These are phyloP conservation scores for Polytrichum commune DNA, from an alignment of 225 moss, liverwort and hornwort species.

Conservation along the genomic window DNA sequence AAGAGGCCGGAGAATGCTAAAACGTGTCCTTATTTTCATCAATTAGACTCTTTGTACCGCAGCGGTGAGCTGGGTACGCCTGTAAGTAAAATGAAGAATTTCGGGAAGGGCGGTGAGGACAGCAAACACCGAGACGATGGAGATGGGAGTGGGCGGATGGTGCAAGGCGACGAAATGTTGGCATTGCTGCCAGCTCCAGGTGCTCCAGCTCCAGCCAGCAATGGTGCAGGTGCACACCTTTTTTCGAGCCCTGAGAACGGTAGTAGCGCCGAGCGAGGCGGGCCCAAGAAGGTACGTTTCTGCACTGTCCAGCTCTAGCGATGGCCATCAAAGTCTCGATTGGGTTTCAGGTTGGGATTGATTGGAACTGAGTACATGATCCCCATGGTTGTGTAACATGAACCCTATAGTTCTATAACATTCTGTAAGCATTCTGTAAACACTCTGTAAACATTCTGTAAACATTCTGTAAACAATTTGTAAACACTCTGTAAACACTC, in stretches of 20 bases:
- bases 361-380: no score
- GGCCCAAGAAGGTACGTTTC: constrained; percentile 1
- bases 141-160: constrained; percentile 14
- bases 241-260: constrained; percentile 10
- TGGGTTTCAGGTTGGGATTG: no score
- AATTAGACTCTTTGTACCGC: constrained; percentile 21
- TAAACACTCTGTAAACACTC: no score
- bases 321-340: no score
- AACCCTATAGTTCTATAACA: no score
- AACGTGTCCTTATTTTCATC: constrained; percentile 22
- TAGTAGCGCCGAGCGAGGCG: constrained; percentile 1
- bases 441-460: no score
- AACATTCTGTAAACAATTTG: no score
- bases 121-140: constrained; percentile 9
- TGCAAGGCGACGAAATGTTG: constrained; percentile 5
- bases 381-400: no score
- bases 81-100: constrained; percentile 15
- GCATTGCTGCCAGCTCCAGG: background rate
- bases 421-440: no score
- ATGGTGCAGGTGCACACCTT: background rate
- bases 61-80: constrained; percentile 18
- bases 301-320: background rate
- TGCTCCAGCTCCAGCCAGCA: background rate
- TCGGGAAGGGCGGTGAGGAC: constrained; percentile 17
- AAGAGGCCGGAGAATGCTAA: constrained; percentile 23